A percentile compares a stretch with the other conserved stretches of the same genome.
Conservation (phyloP, 257 asterid genomes). For the Vinca minor region DNA sequence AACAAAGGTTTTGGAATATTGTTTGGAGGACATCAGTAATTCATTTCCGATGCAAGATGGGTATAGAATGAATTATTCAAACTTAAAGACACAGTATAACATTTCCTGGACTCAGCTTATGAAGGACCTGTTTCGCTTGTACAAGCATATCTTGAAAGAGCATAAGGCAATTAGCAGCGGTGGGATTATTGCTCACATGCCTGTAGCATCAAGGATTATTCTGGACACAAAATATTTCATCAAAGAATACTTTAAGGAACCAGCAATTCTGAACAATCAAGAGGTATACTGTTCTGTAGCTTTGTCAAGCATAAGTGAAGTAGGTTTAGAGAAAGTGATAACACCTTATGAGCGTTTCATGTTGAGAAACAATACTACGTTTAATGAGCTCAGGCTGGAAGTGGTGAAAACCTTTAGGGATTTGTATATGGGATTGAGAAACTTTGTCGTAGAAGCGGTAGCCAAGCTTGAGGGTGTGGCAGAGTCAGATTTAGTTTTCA, state of each 20-base stretch:
- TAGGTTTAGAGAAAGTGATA: slow-evolving; percentile 12
- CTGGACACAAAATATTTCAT: slow-evolving; percentile 55
- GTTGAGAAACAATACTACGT: slow-evolving; percentile 30
- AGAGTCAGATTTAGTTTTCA: slow-evolving; percentile 53
- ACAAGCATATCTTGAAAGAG: slow-evolving; percentile 37
- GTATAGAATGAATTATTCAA: slow-evolving; percentile 12
- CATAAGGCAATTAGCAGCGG: slow-evolving; percentile 15
- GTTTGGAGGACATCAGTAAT: slow-evolving; percentile 69
- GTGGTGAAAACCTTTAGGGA: slow-evolving; percentile 57
- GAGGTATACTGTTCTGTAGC: slow-evolving; percentile 40
- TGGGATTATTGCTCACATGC: slow-evolving; percentile 28
- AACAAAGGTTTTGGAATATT: slow-evolving; percentile 80
- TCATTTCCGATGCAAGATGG: slow-evolving; percentile 42
- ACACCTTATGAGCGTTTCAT: slow-evolving; percentile 49
- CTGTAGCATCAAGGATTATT: slow-evolving; percentile 59
- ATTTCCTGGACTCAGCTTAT: slow-evolving; percentile 59
- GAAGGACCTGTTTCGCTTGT: slow-evolving; percentile 52
- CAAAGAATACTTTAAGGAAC: slow-evolving; percentile 39
- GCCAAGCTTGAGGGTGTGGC: slow-evolving; percentile 20
- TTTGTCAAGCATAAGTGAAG: slow-evolving; percentile 6
- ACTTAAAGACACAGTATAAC: slow-evolving; percentile 32
- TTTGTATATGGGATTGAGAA: slow-evolving; percentile 43
- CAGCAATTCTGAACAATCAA: slow-evolving; percentile 17
- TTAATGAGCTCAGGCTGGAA: slow-evolving; percentile 51
- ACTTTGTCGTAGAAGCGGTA: slow-evolving; percentile 27